A percentile compares a stretch with the other conserved stretches of the same genome.
These are phyloP conservation scores for Sordariomycetes sp. DNA, from an alignment of 2,329 filamentous ascomycete genomes.

Conservation along the genomic window DNA sequence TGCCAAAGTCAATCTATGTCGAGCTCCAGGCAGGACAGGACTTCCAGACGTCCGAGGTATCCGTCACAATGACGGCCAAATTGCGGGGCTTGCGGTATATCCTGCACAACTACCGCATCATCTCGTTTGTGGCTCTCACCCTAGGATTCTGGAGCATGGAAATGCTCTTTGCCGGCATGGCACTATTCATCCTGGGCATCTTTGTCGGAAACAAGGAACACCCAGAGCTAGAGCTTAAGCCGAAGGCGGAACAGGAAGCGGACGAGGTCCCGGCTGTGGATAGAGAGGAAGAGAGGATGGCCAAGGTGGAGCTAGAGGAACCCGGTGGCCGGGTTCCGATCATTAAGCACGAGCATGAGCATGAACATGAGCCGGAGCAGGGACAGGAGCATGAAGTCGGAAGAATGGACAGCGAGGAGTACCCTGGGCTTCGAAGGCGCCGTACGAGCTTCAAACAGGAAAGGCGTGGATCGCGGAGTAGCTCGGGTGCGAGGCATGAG, in stretches of 20 bases:
- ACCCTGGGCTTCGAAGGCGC: neutral
- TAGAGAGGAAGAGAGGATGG: neutral
- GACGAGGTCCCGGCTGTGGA: neutral
- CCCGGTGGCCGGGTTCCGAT: neutral
- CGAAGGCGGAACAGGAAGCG: neutral
- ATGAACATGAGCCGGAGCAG: neutral
- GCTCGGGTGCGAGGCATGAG: neutral
- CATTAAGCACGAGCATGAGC: neutral
- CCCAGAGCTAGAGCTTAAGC: constrained; percentile 4
- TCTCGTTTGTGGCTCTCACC: constrained; percentile 57
- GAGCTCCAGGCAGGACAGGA: constrained; percentile 57
- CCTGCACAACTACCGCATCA: constrained; percentile 73
- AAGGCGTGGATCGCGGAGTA: neutral
- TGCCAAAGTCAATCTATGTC: constrained; percentile 33
- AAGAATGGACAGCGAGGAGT: neutral
- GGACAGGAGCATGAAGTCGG: neutral
- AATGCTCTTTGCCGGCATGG: constrained; percentile 49
- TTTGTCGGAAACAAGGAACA: constrained; percentile 1
- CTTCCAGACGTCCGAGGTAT: constrained; percentile 64
- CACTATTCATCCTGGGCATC: constrained; percentile 41
- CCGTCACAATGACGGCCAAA: constrained; percentile 57
- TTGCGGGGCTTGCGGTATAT: constrained; percentile 68
- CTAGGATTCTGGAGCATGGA: constrained; percentile 65
- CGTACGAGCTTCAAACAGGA: neutral
- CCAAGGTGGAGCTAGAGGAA: neutral